A percentile compares a stretch with the other conserved stretches of the same genome.
These are phyloP conservation scores for Neolentinus lepideus DNA, from an alignment of 1,284 basidiomycete genomes.

Conservation along the genomic window DNA sequence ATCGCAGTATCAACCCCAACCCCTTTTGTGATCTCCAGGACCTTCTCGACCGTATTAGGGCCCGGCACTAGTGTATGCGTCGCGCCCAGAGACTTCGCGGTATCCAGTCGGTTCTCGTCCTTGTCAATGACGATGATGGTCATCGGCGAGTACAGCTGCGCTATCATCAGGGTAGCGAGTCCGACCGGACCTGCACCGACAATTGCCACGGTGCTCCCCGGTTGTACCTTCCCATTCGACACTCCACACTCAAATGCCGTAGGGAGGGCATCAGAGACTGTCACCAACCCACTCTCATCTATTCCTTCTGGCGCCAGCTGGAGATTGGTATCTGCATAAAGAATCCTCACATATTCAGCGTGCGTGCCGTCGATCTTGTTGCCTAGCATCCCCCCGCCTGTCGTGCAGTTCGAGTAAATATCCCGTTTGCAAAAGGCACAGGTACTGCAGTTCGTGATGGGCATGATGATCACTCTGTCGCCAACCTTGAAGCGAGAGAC, in stretches of 20 bases:
- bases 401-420: slow-evolving; percentile 18
- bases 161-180: slow-evolving; percentile 16
- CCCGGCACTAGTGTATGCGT: slow-evolving; percentile 18
- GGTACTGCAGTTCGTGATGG: slow-evolving; percentile 15
- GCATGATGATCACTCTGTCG: slow-evolving; percentile 12
- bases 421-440: slow-evolving; percentile 16
- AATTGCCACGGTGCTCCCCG: slow-evolving; percentile 17
- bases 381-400: slow-evolving; percentile 20
- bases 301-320: slow-evolving; percentile 12
- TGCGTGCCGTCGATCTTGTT: slow-evolving; percentile 21
- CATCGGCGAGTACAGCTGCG: slow-evolving; percentile 19
- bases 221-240: slow-evolving; percentile 16
- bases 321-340: slow-evolving; percentile 17
- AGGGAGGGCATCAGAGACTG: slow-evolving; percentile 8
- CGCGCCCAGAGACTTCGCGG: slow-evolving; percentile 16
- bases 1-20: slow-evolving; percentile 19
- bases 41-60: slow-evolving; percentile 12
- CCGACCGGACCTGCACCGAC: slow-evolving; percentile 20
- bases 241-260: slow-evolving; percentile 20
- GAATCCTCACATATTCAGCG: slow-evolving; percentile 20
- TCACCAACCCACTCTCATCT: slow-evolving; percentile 15
- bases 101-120: slow-evolving; percentile 16
- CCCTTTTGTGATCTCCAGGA: slow-evolving; percentile 18
- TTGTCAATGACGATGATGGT: slow-evolving; percentile 17
- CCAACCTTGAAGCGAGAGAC: slow-evolving; percentile 5